phyloP scores from a whole-genome alignment of 2,329 filamentous ascomycete genomes.

The Ceratocystis harringtonii region DNA sequence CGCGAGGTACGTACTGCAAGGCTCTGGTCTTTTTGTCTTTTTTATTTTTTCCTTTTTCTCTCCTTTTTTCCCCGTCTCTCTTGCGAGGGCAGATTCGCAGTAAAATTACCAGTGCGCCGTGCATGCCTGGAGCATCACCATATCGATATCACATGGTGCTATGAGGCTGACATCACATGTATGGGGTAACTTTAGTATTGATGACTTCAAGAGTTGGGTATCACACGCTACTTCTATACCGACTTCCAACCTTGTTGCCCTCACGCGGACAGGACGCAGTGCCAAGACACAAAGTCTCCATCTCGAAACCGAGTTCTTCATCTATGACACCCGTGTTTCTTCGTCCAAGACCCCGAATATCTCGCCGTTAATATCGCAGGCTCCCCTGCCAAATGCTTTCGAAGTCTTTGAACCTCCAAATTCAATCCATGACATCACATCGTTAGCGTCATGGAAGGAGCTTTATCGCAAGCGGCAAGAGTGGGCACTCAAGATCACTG shows the following conservation, averaged over 20 bases:
- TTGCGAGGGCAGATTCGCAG: not conserved
- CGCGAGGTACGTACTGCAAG: conserved; percentile 43
- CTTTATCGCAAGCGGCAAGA: conserved; percentile 65
- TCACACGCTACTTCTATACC: conserved; percentile 59
- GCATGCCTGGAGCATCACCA: conserved; percentile 5
- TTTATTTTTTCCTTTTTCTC: not conserved
- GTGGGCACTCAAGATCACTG: conserved; percentile 61
- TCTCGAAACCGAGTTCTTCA: conserved; percentile 77
- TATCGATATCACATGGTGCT: not conserved
- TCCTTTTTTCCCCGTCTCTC: not conserved
- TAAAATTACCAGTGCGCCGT: not conserved
- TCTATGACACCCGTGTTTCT: conserved; percentile 73
- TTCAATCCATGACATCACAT: conserved; percentile 61
- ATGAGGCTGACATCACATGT: conserved; percentile 13
- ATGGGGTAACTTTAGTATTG: conserved; percentile 42
- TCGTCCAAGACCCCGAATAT: conserved; percentile 37
- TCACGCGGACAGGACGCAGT: conserved; percentile 73
- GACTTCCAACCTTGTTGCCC: conserved; percentile 64
- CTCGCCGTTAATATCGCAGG: conserved; percentile 32
- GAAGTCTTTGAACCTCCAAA: conserved; percentile 49
- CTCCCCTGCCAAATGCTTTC: conserved; percentile 31
- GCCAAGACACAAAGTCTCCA: conserved; percentile 67
- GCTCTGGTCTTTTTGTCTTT: not conserved
- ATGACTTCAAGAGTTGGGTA: conserved; percentile 74
- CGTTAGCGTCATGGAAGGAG: conserved; percentile 74